These are phyloP conservation scores for Jamesozyma piceae DNA, from an alignment of 805 yeast genomes.

Conservation along the genomic window DNA sequence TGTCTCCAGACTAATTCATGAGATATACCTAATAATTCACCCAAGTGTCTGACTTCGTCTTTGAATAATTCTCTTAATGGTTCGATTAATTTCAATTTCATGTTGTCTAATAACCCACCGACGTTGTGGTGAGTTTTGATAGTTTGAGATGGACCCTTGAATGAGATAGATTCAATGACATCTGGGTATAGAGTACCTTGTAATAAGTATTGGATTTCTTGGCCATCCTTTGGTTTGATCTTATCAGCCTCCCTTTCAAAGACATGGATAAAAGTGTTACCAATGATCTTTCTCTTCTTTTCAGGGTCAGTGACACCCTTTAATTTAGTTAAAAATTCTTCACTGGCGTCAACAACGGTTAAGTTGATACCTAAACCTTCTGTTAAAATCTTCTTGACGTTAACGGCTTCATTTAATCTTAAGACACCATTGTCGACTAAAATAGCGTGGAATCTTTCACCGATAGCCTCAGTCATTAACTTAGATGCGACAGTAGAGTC, in stretches of 20 bases:
- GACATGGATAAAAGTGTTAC: conserved; percentile 93
- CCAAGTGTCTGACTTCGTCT: conserved; percentile 96
- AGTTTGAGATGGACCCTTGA: conserved; percentile 99
- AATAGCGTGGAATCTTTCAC: conserved; percentile 97
- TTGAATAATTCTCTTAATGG: conserved; percentile 97
- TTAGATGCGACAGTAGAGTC: conserved; percentile 99
- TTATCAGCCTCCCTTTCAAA: conserved; percentile 92
- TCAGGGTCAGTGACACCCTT: conserved; percentile 97
- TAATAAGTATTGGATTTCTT: conserved; percentile 82
- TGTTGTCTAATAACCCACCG: conserved; percentile 94
- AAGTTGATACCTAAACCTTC: conserved; percentile 91
- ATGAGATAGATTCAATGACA: conserved; percentile 95
- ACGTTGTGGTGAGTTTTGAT: conserved; percentile 99
- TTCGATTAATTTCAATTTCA: conserved; percentile 97
- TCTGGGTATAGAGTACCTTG: conserved; percentile 98
- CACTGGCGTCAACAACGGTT: conserved; percentile 89
- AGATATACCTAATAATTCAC: conserved; percentile 89
- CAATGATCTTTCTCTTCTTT: conserved; percentile 96
- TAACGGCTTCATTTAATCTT: conserved; percentile 87
- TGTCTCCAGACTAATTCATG: conserved; percentile 99
- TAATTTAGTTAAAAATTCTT: conserved; percentile 74
- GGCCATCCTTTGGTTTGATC: conserved; percentile 81
- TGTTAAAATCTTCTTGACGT: conserved; percentile 79
- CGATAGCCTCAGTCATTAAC: conserved; percentile 95
- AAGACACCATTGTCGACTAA: conserved; percentile 96